phyloP scores from a whole-genome alignment of 2,329 filamentous ascomycete genomes.

The Aspergillus novoparasiticus region DNA sequence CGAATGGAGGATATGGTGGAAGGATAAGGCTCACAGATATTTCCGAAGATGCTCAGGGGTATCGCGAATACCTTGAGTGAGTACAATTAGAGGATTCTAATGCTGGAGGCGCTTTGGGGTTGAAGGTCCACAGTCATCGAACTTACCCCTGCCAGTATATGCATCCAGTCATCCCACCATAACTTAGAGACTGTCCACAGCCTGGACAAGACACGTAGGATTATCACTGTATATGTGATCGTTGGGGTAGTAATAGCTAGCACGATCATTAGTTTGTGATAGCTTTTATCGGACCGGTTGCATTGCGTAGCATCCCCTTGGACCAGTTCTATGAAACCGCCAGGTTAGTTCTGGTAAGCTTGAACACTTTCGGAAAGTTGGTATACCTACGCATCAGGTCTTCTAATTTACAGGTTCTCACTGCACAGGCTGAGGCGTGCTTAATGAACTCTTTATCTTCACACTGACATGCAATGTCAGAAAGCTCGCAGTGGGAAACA shows the following conservation, averaged over 20 bases:
- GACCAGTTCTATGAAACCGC: not conserved
- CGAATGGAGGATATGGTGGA: not conserved
- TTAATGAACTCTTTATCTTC: not conserved
- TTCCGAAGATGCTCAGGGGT: not conserved
- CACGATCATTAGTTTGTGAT: not conserved
- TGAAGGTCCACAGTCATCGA: not conserved
- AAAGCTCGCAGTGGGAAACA: not conserved
- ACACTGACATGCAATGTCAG: constrained; percentile 3
- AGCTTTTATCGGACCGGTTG: not conserved
- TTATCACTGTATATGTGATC: not conserved
- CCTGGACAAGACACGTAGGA: not conserved
- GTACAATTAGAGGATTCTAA: not conserved
- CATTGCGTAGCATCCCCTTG: constrained; percentile 1
- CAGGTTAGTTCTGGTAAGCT: not conserved
- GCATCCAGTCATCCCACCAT: constrained; percentile 7
- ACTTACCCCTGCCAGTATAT: constrained; percentile 4
- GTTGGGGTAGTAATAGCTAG: not conserved
- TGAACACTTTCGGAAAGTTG: not conserved
- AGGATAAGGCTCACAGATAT: not conserved
- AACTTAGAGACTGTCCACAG: not conserved
- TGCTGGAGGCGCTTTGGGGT: not conserved
- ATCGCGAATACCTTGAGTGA: not conserved
- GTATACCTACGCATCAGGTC: not conserved
- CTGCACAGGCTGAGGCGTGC: not conserved
- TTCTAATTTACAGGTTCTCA: not conserved